Evolutionary conservation across 2,329 filamentous ascomycete species (phyloP), one percentile per base, ranked within the genome.

Genomic region (Beauveria brongniartii): DNA sequence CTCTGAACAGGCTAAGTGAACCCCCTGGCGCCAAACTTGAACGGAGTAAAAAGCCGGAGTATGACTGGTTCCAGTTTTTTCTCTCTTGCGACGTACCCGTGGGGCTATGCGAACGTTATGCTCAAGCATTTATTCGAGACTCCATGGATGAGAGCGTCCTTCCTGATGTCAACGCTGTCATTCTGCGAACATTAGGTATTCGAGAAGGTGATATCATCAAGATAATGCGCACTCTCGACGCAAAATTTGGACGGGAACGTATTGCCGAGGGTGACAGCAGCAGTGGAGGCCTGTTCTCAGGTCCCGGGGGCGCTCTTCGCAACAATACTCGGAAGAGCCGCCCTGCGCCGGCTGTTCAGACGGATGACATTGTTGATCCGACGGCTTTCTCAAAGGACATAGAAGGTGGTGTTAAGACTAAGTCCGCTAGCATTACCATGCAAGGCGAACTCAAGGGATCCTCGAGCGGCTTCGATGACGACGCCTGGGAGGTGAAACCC

Each of bases 1-100:
- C 68, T 62, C 63, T 64, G 41, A 68, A 73, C 20, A 71, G 70
- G 59, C 62, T 69, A 37, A 64, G 66, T 5, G 54, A 62, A 67
- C 63, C 62, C 53, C 78, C 82, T 9, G 88, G 88, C 14, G 87
- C 83, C n/a, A 82, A 82, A 1, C 77, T 91, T 37, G 81, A 88
- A 65, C 76, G 79, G 52, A 72, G 76, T 24, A 78, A 81, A 69
- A 88, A 87, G 73, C 80, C 89, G 1, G 88, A 94, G 53, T 96
- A 97, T 72, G 94, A 99, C 72, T 99, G 94, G 94, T 99, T 99
- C 70, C 92, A 97, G 71, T 97, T 99, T 77, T 99, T 99, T 80
- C 78, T 99, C 46, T 86, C 87, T 64, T 95, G 92, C 72, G 93
- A 96, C 52, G 91, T 97, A 67, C 89, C 92, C 50, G 90, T 93